Evolutionary conservation across 441 rosid species (phyloP), one percentile per base, ranked within the genome.

Genomic region (Biscutella laevigata): DNA sequence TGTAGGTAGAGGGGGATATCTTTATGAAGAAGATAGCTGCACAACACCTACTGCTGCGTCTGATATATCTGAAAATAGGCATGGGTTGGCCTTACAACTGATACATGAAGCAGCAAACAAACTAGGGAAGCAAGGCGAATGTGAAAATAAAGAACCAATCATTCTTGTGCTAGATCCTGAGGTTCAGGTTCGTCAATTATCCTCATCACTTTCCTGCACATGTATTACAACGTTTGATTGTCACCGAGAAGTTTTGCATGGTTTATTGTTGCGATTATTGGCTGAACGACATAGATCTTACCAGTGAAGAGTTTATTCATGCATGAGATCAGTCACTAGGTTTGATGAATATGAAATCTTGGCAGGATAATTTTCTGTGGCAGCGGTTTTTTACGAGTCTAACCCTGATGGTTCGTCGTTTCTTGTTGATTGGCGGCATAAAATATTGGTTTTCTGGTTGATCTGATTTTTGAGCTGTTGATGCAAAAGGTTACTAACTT

Each of bases 161-260:
- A 76, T 86, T 58, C 65, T 92, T 56, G 97, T 88, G 62, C 61
- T 84, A 53, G 99, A 84, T 57, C 54, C 57, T 48, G 95, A 86
- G 64, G 77, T 88, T 60, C 99, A 92, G 99, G 99, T 88, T 33
- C 24, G 87, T 57, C 28, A 50, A 15, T 11, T 35, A 26, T 27
- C 51, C 50, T 28, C 21, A 12, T 66, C 29, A 21, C 19, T 36
- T 58, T 17, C 35, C 30, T 58, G 43, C 56, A 35, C 24, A 29
- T 44, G 12, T 28, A 27, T 57, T 49, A 25, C 40, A 15, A 33
- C 22, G 29, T 39, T 37, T 44, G 19, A 38, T 3, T 22, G 34
- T 36, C 34, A 6, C 20, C 2, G 19, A 30, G 16, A 50, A 42
- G 15, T 32, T 50, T 14, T 49, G 27, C 46, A 7, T 49, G 20